Evolutionary conservation across 208 protist species (phyloP).

Genomic region (Herpetomonas samuelpessoai): DNA sequence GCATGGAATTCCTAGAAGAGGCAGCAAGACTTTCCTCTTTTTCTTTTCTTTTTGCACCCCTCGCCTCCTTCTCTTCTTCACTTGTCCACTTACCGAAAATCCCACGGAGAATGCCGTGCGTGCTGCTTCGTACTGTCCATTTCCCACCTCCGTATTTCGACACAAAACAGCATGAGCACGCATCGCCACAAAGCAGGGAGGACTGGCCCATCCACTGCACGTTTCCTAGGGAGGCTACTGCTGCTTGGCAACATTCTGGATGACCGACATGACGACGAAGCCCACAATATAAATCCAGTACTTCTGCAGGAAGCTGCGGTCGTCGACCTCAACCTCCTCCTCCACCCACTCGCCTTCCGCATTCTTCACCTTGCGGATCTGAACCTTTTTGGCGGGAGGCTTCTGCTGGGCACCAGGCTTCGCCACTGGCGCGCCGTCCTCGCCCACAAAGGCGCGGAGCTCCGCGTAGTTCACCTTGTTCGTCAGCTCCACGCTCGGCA

Average conservation of each 20-base stretch:
- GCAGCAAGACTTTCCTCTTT: too few relatives aligned
- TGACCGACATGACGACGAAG: slow-evolving; percentile 55
- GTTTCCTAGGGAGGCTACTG: too few relatives aligned
- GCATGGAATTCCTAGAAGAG: too few relatives aligned
- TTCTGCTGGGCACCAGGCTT: slow-evolving; percentile 6
- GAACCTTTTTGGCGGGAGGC: slow-evolving; percentile 24
- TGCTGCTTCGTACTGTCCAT: too few relatives aligned
- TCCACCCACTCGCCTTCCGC: slow-evolving; percentile 54
- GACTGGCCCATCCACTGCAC: too few relatives aligned
- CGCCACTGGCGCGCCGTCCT: slow-evolving; percentile 4
- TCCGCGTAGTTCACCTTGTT: slow-evolving; percentile 74
- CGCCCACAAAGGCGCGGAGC: slow-evolving; percentile 29
- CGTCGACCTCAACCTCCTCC: slow-evolving; percentile 65
- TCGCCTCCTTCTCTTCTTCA: too few relatives aligned
- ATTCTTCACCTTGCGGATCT: slow-evolving; percentile 41
- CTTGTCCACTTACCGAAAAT: too few relatives aligned
- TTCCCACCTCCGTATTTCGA: too few relatives aligned
- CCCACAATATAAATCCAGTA: slow-evolving; percentile 86
- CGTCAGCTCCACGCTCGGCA: slow-evolving; percentile 27
- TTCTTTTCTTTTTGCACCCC: too few relatives aligned
- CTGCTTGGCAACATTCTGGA: slow-evolving; percentile 46
- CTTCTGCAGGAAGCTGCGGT: slow-evolving; percentile 84
- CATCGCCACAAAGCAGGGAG: too few relatives aligned
- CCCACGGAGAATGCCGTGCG: too few relatives aligned
- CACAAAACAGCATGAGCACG: too few relatives aligned